Percentiles rank a stretch among this genome's conserved stretches.
These are phyloP conservation scores for Parsonsia alboflavescens DNA, from an alignment of 257 asterid genomes.

Conservation along the genomic window DNA sequence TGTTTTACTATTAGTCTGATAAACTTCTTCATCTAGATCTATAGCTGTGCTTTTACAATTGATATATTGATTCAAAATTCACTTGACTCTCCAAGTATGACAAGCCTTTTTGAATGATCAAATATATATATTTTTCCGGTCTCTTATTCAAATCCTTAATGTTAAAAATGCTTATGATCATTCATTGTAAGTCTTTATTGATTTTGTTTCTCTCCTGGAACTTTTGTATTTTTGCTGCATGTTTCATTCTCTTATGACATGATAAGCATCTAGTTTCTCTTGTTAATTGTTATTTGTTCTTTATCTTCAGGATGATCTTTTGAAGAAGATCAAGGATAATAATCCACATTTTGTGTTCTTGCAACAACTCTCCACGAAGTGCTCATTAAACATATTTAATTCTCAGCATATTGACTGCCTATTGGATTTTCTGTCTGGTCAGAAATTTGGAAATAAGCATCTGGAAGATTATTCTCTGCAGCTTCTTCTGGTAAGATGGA, in stretches of 20 bases:
- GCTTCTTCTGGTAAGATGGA: slow-evolving; percentile 71
- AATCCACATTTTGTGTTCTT: slow-evolving; percentile 55
- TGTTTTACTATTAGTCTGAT: neutral
- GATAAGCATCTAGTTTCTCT: slow-evolving; percentile 3
- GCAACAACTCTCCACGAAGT: slow-evolving; percentile 48
- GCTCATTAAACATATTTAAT: slow-evolving; percentile 60
- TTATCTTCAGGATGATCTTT: slow-evolving; percentile 48
- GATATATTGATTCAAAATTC: no score
- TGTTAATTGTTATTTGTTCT: neutral
- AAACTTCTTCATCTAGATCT: neutral
- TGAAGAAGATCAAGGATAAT: slow-evolving; percentile 41
- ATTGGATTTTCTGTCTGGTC: slow-evolving; percentile 44
- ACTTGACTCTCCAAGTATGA: neutral
- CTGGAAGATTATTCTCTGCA: slow-evolving; percentile 43
- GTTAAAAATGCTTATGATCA: neutral
- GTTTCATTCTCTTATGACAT: neutral
- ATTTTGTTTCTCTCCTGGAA: neutral
- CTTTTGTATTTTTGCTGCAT: neutral
- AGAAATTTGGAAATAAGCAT: slow-evolving; percentile 36
- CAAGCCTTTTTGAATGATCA: neutral
- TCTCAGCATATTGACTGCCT: slow-evolving; percentile 50
- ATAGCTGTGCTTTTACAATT: neutral
- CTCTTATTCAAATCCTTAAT: neutral
- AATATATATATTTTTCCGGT: no score
- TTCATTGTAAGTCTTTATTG: neutral